Percentiles rank a stretch among this genome's conserved stretches.
Conservation (phyloP, 1,284 basidiomycete genomes). For the Heterobasidion parviporum region DNA sequence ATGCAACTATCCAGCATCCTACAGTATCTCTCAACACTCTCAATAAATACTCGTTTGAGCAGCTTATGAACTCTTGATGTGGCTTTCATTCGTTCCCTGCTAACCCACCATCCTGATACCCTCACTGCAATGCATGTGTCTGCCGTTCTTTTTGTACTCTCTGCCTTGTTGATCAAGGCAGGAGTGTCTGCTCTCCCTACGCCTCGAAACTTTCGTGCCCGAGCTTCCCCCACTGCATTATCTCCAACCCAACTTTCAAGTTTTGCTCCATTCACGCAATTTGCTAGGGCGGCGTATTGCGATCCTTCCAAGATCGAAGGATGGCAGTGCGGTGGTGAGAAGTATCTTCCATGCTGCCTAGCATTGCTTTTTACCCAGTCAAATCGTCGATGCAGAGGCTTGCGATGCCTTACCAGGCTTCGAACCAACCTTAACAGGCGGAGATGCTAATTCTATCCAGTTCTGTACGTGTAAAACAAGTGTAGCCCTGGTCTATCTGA, state of each 20-base stretch:
- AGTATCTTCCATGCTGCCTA: constrained; percentile 1
- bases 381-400: constrained; percentile 16
- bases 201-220: background rate
- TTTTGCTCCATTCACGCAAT: constrained; percentile 37
- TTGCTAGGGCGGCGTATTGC: constrained; percentile 48
- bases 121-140: background rate
- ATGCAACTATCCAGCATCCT: too few relatives aligned
- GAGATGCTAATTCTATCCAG: constrained; percentile 26
- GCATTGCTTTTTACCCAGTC: background rate
- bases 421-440: constrained; percentile 26
- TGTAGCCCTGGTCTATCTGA: constrained; percentile 2
- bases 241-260: constrained; percentile 24
- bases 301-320: constrained; percentile 25
- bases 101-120: too few relatives aligned
- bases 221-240: constrained; percentile 21
- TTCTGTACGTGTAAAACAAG: constrained; percentile 21
- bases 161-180: background rate
- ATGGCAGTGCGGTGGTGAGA: constrained; percentile 39
- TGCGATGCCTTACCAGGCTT: constrained; percentile 29
- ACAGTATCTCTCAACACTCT: too few relatives aligned
- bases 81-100: too few relatives aligned
- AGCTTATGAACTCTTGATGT: too few relatives aligned
- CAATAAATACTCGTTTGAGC: too few relatives aligned
- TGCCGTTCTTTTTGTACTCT: background rate
- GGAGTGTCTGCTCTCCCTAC: background rate